Evolutionary conservation across 192 early-diverging fungal species (phyloP), one percentile per base, ranked within the genome.

Genomic region (Funneliformis mosseae): DNA sequence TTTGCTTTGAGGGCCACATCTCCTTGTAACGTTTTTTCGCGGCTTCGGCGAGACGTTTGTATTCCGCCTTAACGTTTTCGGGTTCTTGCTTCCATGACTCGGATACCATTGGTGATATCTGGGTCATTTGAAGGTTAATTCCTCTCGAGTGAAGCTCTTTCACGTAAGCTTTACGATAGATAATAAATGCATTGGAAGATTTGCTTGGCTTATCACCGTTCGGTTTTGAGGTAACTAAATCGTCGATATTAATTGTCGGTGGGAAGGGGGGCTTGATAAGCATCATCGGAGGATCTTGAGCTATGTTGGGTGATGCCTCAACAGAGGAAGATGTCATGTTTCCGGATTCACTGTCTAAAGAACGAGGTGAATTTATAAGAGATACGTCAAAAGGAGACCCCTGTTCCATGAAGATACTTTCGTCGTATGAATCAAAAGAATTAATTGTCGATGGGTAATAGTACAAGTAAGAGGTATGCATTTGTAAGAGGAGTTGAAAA

Each of bases 81-180:
- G 75, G 75, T 39, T 76, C 75, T 38, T 45, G 50, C 42, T 60
- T 62, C 75, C 75, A 76, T 39, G 59, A 62, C 5, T 76, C 50
- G 0, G 75, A 76, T 23, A 76, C 61, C 61, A 76, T 63, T 7
- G 59, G 59, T 4, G 59, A 62, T 14, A 76, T 76, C 41, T 76
- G 75, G n/a, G 75, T 76, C 75, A 76, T 76, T 45, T 76, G 50
- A n/a, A 76, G 12, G 11, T 43, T 76, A n/a, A 62, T 62, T 1
- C 75, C 75, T 39, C 39, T 23, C 27, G 59, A 63, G 11, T 76
- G 50, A 41, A 76, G 75, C 43, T 76, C 75, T 62, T 76, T 76
- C 41, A 76, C 75, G 23, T 76, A 76, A 42, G 59, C 75, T 62
- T 76, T 76, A 25, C 75, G 50, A 39, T 76, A 76, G 23, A 76